phyloP scores from a whole-genome alignment of 2,329 filamentous ascomycete genomes.

The Volutella citrinella region DNA sequence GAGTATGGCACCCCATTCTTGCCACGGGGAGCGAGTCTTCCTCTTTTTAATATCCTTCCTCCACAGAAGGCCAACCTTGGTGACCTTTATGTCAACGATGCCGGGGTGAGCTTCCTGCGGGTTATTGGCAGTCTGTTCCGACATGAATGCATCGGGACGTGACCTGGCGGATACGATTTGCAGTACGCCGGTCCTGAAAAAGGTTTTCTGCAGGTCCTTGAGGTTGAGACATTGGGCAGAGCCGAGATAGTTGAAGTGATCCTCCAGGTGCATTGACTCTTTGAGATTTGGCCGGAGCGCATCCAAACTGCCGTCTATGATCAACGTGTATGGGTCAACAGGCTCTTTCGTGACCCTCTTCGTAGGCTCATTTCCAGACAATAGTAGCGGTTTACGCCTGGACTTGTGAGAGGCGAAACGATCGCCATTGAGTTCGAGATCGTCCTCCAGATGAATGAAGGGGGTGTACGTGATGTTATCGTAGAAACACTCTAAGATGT shows the following conservation, averaged over 20 bases:
- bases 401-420: slow-evolving; percentile 68
- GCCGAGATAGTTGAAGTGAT: slow-evolving; percentile 85
- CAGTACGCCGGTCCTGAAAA: slow-evolving; percentile 85
- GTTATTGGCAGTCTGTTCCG: slow-evolving; percentile 78
- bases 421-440: slow-evolving; percentile 75
- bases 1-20: slow-evolving; percentile 96
- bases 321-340: slow-evolving; percentile 91
- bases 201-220: slow-evolving; percentile 78
- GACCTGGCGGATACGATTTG: slow-evolving; percentile 95
- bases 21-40: slow-evolving; percentile 93
- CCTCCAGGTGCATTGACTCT: slow-evolving; percentile 89
- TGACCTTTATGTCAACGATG: slow-evolving; percentile 95
- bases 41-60: slow-evolving; percentile 92
- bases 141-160: slow-evolving; percentile 91
- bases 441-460: slow-evolving; percentile 96
- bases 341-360: slow-evolving; percentile 73
- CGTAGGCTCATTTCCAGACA: slow-evolving; percentile 50
- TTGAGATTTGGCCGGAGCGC: slow-evolving; percentile 78
- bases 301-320: slow-evolving; percentile 86
- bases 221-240: slow-evolving; percentile 74
- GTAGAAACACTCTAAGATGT: slow-evolving; percentile 93
- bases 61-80: slow-evolving; percentile 93
- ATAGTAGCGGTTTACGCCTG: slow-evolving; percentile 68
- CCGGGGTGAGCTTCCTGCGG: slow-evolving; percentile 85
- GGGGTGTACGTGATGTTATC: slow-evolving; percentile 98